These are phyloP conservation scores for Malassezia arunalokei DNA, from an alignment of 1,284 basidiomycete genomes.

Conservation along the genomic window DNA sequence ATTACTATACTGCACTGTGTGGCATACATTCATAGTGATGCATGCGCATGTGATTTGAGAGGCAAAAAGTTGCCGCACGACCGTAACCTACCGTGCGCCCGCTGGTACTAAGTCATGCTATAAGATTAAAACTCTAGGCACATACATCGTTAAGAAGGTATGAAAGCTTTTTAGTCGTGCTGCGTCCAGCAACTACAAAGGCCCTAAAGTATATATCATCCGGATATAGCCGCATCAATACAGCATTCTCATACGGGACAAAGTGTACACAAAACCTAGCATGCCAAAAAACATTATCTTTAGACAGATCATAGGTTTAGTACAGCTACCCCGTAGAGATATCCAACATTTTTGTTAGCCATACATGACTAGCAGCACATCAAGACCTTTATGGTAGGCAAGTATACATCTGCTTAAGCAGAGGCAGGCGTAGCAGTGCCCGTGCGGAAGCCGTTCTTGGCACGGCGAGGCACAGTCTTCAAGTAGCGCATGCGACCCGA, in stretches of 20 bases:
- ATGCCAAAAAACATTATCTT: no score
- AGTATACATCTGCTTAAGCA: conserved; percentile 21
- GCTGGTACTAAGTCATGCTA: no score
- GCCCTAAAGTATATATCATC: conserved; percentile 5
- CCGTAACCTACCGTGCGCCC: no score
- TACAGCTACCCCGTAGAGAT: background rate
- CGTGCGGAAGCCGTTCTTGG: conserved; percentile 75
- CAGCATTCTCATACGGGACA: background rate
- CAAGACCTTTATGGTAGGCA: background rate
- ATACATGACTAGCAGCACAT: background rate
- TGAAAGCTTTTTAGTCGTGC: conserved; percentile 9
- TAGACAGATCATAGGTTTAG: background rate
- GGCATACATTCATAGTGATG: no score
- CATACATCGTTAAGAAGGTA: no score
- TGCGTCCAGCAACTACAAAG: conserved; percentile 10
- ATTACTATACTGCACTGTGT: background rate
- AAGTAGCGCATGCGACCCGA: conserved; percentile 92
- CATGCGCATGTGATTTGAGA: no score
- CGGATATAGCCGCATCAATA: conserved; percentile 9
- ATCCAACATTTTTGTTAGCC: background rate
- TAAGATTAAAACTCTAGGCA: no score
- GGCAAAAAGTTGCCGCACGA: no score
- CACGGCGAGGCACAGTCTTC: conserved; percentile 52
- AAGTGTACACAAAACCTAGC: no score
- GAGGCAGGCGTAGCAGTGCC: conserved; percentile 24